A percentile compares a stretch with the other conserved stretches of the same genome.
These are phyloP conservation scores for Wickerhamomyces sp. DNA, from an alignment of 1,139 yeast species.

Conservation along the genomic window DNA sequence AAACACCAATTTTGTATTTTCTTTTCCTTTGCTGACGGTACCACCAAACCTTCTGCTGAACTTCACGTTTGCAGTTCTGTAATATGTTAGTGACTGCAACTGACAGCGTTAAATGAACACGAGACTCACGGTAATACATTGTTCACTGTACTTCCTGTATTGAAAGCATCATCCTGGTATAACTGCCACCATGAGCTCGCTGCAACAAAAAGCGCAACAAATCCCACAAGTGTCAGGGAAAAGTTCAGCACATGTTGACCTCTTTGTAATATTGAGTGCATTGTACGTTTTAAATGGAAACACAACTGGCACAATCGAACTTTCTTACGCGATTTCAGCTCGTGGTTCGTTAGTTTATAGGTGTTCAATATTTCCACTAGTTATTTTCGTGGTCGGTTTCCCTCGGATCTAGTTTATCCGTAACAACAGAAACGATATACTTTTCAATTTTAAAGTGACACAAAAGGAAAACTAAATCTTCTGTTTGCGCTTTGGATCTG, in stretches of 20 bases:
- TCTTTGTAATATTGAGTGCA: conserved; percentile 42
- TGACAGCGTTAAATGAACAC: background rate
- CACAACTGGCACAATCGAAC: no score
- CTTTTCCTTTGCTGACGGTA: conserved; percentile 64
- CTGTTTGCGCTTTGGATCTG: no score
- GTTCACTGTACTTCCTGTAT: conserved; percentile 36
- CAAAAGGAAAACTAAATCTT: no score
- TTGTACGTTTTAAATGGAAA: no score
- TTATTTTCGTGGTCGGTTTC: no score
- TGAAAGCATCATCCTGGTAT: conserved; percentile 39
- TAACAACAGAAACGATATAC: no score
- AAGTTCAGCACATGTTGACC: conserved; percentile 53
- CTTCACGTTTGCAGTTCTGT: conserved; percentile 37
- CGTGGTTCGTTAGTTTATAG: no score
- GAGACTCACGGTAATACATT: conserved; percentile 30
- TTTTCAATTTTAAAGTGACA: conserved; percentile 1
- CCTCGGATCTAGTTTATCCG: no score
- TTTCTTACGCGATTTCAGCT: no score
- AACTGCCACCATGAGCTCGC: conserved; percentile 47
- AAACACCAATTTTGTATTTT: conserved; percentile 66
- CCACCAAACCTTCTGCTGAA: conserved; percentile 75
- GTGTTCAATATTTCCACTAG: no score
- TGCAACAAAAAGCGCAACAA: conserved; percentile 42
- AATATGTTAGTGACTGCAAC: conserved; percentile 2
- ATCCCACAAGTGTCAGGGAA: conserved; percentile 47